These are phyloP conservation scores for Eucalyptus erythrocorys DNA, from an alignment of 345 rosid species.

Conservation along the genomic window DNA sequence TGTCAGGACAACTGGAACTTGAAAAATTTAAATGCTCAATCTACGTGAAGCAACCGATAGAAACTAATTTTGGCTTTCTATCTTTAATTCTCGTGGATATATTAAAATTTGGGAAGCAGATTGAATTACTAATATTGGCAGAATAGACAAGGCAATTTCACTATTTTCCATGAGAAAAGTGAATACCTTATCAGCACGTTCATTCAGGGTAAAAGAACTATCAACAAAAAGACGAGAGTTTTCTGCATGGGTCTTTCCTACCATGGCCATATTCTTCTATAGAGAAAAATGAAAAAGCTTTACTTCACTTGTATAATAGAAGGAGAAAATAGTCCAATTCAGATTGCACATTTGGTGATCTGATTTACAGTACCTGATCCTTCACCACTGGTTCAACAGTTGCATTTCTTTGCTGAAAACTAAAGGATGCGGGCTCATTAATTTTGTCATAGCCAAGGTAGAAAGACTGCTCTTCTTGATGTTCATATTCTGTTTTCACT, in stretches of 20 bases:
- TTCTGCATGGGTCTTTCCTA: slow-evolving; percentile 5
- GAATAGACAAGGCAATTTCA: neutral
- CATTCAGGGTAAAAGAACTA: slow-evolving; percentile 2
- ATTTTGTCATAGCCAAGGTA: slow-evolving; percentile 18
- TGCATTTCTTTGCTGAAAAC: slow-evolving; percentile 12
- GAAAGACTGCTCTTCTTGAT: slow-evolving; percentile 32
- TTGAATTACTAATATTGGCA: neutral
- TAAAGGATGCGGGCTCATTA: slow-evolving; percentile 28
- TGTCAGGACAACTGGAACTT: neutral
- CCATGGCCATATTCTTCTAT: neutral
- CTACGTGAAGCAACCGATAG: neutral
- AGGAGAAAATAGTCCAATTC: neutral
- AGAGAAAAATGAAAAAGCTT: neutral
- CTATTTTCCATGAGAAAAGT: neutral
- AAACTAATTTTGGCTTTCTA: neutral
- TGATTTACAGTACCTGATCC: slow-evolving; percentile 38
- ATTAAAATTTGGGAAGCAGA: neutral
- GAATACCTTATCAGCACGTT: slow-evolving; percentile 23
- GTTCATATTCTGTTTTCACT: slow-evolving; percentile 35
- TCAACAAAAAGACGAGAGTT: slow-evolving; percentile 8
- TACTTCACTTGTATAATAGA: neutral
- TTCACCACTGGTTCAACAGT: slow-evolving; percentile 6
- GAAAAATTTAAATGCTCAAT: neutral
- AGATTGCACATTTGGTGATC: neutral
- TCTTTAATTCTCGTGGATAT: neutral